A percentile compares a stretch with the other conserved stretches of the same genome.
These are phyloP conservation scores for Coniferiporia weirii DNA, from an alignment of 1,284 basidiomycete genomes.

Conservation along the genomic window DNA sequence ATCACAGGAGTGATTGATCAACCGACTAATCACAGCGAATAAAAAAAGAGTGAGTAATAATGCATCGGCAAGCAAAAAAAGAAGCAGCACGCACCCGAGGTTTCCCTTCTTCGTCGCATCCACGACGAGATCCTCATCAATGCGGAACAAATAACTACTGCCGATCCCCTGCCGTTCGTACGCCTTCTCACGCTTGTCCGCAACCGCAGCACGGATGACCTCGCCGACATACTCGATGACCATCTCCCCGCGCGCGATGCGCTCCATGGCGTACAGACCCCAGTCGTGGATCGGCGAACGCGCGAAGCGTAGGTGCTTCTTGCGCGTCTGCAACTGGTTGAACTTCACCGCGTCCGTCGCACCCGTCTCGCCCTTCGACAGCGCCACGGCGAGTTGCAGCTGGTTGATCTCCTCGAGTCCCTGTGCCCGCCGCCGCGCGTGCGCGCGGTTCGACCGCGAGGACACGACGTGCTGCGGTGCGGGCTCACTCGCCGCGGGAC, in stretches of 20 bases:
- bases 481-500: constrained; percentile 31
- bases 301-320: constrained; percentile 96
- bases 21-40: constrained; percentile 48
- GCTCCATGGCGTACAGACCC: constrained; percentile 95
- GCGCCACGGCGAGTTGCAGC: constrained; percentile 66
- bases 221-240: constrained; percentile 99
- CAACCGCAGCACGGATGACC: constrained; percentile 91
- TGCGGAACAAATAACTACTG: constrained; percentile 89
- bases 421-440: constrained; percentile 87
- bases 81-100: constrained; percentile 69
- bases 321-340: constrained; percentile 95
- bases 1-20: constrained; percentile 97
- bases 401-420: constrained; percentile 95
- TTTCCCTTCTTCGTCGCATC: constrained; percentile 99
- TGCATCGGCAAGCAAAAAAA: constrained; percentile 17
- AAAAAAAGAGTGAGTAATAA: constrained; percentile 9
- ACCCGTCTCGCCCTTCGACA: constrained; percentile 68
- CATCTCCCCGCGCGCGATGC: constrained; percentile 94
- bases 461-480: constrained; percentile 60
- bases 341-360: constrained; percentile 80
- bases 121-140: constrained; percentile 90
- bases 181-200: constrained; percentile 94
- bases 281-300: constrained; percentile 97
- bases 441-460: constrained; percentile 89
- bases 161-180: constrained; percentile 96